These are phyloP conservation scores for Candida hungchunana DNA, from an alignment of 805 yeast species.

Conservation along the genomic window DNA sequence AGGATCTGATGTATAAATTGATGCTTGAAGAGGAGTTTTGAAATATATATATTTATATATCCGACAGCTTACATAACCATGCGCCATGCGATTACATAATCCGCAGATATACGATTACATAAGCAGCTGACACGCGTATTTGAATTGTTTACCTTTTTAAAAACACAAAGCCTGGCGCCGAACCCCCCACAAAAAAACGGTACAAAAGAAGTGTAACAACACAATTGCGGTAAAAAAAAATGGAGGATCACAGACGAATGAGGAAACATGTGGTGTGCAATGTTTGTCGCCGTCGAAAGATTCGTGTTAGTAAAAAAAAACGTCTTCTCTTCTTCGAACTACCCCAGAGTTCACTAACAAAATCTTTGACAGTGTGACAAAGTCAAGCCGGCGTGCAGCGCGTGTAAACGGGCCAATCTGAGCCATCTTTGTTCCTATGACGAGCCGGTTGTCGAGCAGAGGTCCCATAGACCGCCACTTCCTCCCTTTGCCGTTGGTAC, in stretches of 20 bases:
- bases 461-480: background rate
- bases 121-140: too few relatives aligned
- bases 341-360: too few relatives aligned
- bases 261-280: slow-evolving; percentile 29
- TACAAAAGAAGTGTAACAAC: too few relatives aligned
- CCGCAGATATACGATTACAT: too few relatives aligned
- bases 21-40: slow-evolving; percentile 7
- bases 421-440: slow-evolving; percentile 25
- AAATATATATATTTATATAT: too few relatives aligned
- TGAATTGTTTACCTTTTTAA: too few relatives aligned
- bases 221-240: too few relatives aligned
- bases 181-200: too few relatives aligned
- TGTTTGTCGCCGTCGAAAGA: slow-evolving; percentile 28
- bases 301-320: slow-evolving; percentile 26
- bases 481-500: background rate
- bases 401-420: slow-evolving; percentile 25
- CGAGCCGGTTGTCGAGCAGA: slow-evolving; percentile 8
- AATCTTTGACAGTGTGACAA: slow-evolving; percentile 25
- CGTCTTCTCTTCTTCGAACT: too few relatives aligned
- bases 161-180: too few relatives aligned
- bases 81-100: too few relatives aligned
- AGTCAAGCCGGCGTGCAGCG: slow-evolving; percentile 23
- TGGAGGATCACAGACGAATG: slow-evolving; percentile 14
- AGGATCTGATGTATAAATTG: slow-evolving; percentile 15
- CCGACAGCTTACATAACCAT: too few relatives aligned